phyloP scores from a whole-genome alignment of 495 filamentous ascomycete species.

The Xylaria acuta region DNA sequence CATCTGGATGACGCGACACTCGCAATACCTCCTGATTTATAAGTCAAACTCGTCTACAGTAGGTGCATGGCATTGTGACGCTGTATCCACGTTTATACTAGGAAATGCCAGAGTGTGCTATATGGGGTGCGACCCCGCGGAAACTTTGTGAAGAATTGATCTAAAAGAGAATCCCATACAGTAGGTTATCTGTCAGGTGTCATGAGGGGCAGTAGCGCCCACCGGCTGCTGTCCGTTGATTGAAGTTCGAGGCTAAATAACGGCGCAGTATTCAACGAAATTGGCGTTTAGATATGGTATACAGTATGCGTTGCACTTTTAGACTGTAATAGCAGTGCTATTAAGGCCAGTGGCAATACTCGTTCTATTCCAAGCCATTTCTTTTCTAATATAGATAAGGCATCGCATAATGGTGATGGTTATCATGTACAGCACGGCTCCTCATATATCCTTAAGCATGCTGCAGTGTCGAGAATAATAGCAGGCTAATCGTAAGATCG shows the following conservation, averaged over 20 bases:
- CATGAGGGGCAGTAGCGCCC: neutral
- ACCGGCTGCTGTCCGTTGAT: neutral
- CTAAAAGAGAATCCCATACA: neutral
- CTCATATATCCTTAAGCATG: neutral
- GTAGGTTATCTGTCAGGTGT: neutral
- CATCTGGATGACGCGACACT: neutral
- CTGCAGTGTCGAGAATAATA: neutral
- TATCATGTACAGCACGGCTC: neutral
- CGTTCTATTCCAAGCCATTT: neutral
- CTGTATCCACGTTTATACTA: neutral
- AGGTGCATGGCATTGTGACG: neutral
- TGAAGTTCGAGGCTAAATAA: neutral
- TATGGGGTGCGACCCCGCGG: too few species aligned
- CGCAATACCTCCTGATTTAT: neutral
- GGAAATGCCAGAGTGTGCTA: neutral
- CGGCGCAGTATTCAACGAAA: neutral
- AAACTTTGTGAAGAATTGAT: neutral
- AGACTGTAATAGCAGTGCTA: neutral
- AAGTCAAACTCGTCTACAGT: neutral
- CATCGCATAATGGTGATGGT: neutral
- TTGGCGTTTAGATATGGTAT: neutral
- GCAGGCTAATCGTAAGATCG: slow-evolving; percentile 4
- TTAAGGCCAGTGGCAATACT: neutral
- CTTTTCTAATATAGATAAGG: neutral
- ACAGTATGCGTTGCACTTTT: neutral